These are phyloP conservation scores for Gyromitra esculenta DNA, from an alignment of 2,329 filamentous ascomycete genomes.

Conservation along the genomic window DNA sequence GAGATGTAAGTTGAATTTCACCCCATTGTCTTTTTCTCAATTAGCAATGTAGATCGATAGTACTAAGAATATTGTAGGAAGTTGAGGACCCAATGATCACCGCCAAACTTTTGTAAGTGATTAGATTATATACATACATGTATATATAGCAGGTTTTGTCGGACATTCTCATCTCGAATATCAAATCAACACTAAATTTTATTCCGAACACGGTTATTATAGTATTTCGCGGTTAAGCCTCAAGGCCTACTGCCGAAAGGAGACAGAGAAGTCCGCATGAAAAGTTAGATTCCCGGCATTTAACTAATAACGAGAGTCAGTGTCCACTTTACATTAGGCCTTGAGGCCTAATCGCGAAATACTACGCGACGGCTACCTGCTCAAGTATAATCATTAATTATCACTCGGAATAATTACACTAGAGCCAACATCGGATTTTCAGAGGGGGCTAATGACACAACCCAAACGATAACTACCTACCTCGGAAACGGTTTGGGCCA, in stretches of 20 bases:
- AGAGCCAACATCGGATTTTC: neutral
- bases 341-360: neutral
- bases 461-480: neutral
- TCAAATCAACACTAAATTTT: neutral
- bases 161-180: neutral
- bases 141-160: neutral
- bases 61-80: conserved; percentile 38
- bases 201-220: too few species aligned
- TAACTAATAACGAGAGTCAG: neutral
- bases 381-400: neutral
- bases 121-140: neutral
- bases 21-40: neutral
- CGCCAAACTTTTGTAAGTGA: conserved; percentile 21
- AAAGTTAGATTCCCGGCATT: too few species aligned
- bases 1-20: conserved; percentile 18
- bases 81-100: conserved; percentile 48
- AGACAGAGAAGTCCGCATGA: too few species aligned
- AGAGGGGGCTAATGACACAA: neutral
- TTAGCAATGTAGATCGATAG: neutral
- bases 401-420: neutral
- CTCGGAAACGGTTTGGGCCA: neutral
- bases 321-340: neutral
- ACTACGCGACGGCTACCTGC: neutral
- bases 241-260: too few species aligned
- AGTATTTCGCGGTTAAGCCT: too few species aligned